Percentiles rank a stretch among this genome's conserved stretches.
Evolutionary conservation across 371 early-diverging fungal species (phyloP).

Genomic region (Rhizopus arrhizus): DNA sequence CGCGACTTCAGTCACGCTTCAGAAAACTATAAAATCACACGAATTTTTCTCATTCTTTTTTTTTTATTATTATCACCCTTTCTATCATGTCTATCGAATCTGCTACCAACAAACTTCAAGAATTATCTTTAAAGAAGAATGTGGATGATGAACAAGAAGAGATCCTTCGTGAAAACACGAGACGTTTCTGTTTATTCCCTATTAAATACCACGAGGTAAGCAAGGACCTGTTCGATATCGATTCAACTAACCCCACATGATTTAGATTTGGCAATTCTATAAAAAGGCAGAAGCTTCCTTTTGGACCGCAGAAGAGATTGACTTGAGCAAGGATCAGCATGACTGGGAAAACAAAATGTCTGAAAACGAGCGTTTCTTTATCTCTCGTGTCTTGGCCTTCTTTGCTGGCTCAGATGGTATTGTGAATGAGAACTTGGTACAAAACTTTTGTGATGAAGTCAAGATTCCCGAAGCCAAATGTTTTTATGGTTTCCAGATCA

Average conservation of each 20-base stretch:
- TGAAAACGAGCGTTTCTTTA: conserved; percentile 95
- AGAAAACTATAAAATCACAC: no score
- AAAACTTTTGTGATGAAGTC: conserved; percentile 97
- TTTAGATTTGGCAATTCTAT: conserved; percentile 97
- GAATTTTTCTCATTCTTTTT: no score
- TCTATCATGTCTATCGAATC: not conserved
- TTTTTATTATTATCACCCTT: no score
- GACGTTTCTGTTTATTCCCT: conserved; percentile 83
- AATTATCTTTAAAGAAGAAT: conserved; percentile 7
- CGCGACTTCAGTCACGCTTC: no score
- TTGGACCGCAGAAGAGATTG: conserved; percentile 99
- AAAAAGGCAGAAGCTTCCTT: conserved; percentile 99
- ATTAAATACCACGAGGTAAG: conserved; percentile 26
- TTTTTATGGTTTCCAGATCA: conserved; percentile 99
- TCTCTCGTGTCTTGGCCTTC: conserved; percentile 98
- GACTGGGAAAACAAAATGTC: conserved; percentile 95
- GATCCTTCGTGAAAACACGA: conserved; percentile 61
- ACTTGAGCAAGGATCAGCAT: conserved; percentile 91
- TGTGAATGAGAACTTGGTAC: conserved; percentile 98
- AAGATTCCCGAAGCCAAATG: conserved; percentile 98
- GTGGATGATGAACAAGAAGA: conserved; percentile 23
- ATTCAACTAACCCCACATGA: not conserved
- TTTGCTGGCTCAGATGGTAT: conserved; percentile 99
- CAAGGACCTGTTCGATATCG: not conserved
- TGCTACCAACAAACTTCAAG: not conserved